phyloP scores from a whole-genome alignment of 371 early-diverging fungal species.

The Apophysomyces sp. region DNA sequence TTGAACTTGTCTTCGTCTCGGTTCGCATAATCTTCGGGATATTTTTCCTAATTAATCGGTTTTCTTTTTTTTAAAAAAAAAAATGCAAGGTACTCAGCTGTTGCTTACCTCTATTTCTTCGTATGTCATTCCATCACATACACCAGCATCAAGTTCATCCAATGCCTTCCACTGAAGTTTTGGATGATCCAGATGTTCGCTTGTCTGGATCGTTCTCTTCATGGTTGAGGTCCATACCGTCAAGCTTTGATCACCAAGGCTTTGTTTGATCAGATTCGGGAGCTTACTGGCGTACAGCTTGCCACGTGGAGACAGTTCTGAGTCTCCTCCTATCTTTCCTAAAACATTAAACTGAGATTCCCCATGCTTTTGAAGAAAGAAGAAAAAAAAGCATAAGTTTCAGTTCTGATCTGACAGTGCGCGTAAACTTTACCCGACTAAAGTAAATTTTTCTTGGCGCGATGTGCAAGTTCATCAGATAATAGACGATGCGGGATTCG shows the following conservation, averaged over 20 bases:
- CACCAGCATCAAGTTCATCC: slow-evolving; percentile 96
- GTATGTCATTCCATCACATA: slow-evolving; percentile 98
- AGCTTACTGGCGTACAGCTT: slow-evolving; percentile 77
- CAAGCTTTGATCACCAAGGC: slow-evolving; percentile 69
- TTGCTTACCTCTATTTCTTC: slow-evolving; percentile 87
- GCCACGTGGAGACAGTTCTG: slow-evolving; percentile 86
- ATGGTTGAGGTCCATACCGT: slow-evolving; percentile 96
- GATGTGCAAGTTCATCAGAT: slow-evolving; percentile 97
- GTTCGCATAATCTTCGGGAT: slow-evolving; percentile 85
- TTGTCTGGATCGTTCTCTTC: slow-evolving; percentile 90
- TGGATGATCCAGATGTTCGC: slow-evolving; percentile 72
- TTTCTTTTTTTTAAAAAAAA: neutral
- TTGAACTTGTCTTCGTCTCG: slow-evolving; percentile 95
- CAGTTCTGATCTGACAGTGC: neutral
- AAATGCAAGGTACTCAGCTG: neutral
- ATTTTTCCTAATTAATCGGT: slow-evolving; percentile 45
- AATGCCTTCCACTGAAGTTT: slow-evolving; percentile 95
- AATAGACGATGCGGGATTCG: slow-evolving; percentile 93
- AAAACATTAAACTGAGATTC: slow-evolving; percentile 86
- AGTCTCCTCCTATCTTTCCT: slow-evolving; percentile 96
- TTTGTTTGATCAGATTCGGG: slow-evolving; percentile 74
- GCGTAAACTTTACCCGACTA: slow-evolving; percentile 53
- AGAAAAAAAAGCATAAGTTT: neutral
- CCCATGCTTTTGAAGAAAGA: slow-evolving; percentile 69
- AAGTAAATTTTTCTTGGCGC: slow-evolving; percentile 90